These are phyloP conservation scores for Fusarium nelsonii DNA, from an alignment of 2,329 filamentous ascomycete genomes.

Conservation along the genomic window DNA sequence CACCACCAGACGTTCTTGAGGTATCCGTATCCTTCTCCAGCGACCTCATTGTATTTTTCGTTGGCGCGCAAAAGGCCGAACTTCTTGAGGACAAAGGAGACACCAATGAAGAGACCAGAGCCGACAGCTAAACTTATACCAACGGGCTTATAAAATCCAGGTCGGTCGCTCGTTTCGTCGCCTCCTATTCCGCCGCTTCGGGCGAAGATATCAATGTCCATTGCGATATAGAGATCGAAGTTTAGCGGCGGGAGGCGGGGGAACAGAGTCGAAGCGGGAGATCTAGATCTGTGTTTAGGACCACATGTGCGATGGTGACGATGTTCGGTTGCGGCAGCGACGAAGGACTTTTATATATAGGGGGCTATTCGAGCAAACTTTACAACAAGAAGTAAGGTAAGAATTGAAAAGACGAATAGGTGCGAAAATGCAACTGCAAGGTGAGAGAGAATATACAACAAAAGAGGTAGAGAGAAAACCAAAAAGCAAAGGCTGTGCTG, in stretches of 20 bases:
- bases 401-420: neutral
- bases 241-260: slow-evolving; percentile 7
- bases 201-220: slow-evolving; percentile 45
- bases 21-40: slow-evolving; percentile 96
- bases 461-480: slow-evolving; percentile 17
- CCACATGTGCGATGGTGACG: slow-evolving; percentile 44
- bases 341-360: slow-evolving; percentile 29
- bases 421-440: neutral
- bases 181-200: slow-evolving; percentile 37
- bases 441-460: slow-evolving; percentile 15
- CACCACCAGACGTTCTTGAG: slow-evolving; percentile 97
- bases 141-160: slow-evolving; percentile 80
- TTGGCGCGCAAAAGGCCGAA: slow-evolving; percentile 91
- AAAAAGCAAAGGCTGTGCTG: slow-evolving; percentile 9
- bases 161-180: slow-evolving; percentile 51
- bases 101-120: slow-evolving; percentile 92
- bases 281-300: slow-evolving; percentile 35
- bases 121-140: slow-evolving; percentile 87
- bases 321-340: slow-evolving; percentile 40
- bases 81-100: slow-evolving; percentile 97
- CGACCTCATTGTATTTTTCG: slow-evolving; percentile 94
- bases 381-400: slow-evolving; percentile 2
- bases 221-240: slow-evolving; percentile 19
- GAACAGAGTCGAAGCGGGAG: slow-evolving; percentile 25
- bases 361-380: slow-evolving; percentile 13